A percentile compares a stretch with the other conserved stretches of the same genome.
phyloP scores from a whole-genome alignment of 805 yeast genomes.

The Metschnikowia noctiluminum region DNA sequence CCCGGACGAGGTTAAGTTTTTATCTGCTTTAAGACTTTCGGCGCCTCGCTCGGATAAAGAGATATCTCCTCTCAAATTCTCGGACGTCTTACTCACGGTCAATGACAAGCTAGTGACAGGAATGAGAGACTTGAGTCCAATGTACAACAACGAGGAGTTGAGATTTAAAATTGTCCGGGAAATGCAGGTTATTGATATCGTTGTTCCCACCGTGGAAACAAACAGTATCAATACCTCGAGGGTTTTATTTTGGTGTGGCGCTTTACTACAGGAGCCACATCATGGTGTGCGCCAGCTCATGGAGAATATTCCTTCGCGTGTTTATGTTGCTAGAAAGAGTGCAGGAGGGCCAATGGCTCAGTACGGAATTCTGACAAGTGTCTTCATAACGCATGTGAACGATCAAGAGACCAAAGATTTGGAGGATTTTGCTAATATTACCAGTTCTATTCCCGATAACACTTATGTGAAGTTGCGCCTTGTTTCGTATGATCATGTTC shows the following conservation, averaged over 20 bases:
- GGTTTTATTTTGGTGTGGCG: constrained; percentile 80
- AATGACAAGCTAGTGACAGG: constrained; percentile 63
- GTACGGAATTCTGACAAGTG: constrained; percentile 73
- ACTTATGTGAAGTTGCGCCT: constrained; percentile 78
- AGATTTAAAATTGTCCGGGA: constrained; percentile 68
- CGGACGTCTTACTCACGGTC: constrained; percentile 75
- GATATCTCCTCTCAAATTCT: constrained; percentile 46
- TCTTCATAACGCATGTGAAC: constrained; percentile 86
- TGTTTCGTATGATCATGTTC: constrained; percentile 82
- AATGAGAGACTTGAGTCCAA: constrained; percentile 61
- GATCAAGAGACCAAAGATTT: constrained; percentile 69
- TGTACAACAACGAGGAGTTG: constrained; percentile 41
- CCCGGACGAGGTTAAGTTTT: constrained; percentile 66
- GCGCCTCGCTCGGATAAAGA: constrained; percentile 34
- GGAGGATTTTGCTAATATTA: constrained; percentile 61
- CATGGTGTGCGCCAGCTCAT: constrained; percentile 86
- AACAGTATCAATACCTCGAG: constrained; percentile 58
- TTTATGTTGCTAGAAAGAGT: constrained; percentile 73
- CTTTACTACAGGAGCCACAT: constrained; percentile 82
- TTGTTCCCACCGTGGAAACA: constrained; percentile 63
- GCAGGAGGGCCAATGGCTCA: constrained; percentile 86
- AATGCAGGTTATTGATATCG: constrained; percentile 57
- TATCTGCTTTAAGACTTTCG: constrained; percentile 67
- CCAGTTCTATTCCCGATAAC: constrained; percentile 69
- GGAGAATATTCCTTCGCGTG: constrained; percentile 72